Evolutionary conservation across 805 yeast genomes (phyloP), one percentile per base, ranked within the genome.

Genomic region (Saccharomycopsis sp.): DNA sequence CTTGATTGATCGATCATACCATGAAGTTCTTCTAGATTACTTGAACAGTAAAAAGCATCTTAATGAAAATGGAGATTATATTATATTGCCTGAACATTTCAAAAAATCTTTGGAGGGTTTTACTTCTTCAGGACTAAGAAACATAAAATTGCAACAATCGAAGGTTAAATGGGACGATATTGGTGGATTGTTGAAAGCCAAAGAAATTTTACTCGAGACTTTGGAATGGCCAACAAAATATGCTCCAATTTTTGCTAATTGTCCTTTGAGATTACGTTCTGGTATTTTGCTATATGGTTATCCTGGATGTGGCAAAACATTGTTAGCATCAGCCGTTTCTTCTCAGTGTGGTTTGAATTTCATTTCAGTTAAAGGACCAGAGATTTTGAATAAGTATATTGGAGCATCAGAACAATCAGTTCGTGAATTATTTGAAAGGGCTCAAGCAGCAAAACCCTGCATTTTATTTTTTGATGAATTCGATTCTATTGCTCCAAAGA

Each of bases 381-480:
- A 89, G 56, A 85, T 89, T 36, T 67, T 89, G 51, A 88, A 89
- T 63, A 89, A 89, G 59, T 89, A 87, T 58, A 89, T 89, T 52
- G 98, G 98, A 52, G 96, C 97, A 0, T 83, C 95, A 26, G 98
- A 92, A 59, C 96, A 89, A 57, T 78, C 88, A 35, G 89, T 92
- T 2, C 69, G 98, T 45, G 97, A 89, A 44, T 65, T 92, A 35
- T 92, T 92, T 57, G 96, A 88, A 49, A 69, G 95, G 25, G 98
- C 97, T 1, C 92, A 82, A 55, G 81, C 95, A 19, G 96, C 95
- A 2, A 86, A 84, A 53, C 96, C 96, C 0, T 89, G 96, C 53
- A 76, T 89, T 23, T 62, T 89, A 39, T 88, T 89, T 56, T 88
- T 89, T 59, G 97, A 89, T 60, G 96, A 89, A 55, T 88, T 89